A percentile compares a stretch with the other conserved stretches of the same genome.
Conservation (phyloP, 1,139 yeast species). For the Blastobotrys apis region DNA sequence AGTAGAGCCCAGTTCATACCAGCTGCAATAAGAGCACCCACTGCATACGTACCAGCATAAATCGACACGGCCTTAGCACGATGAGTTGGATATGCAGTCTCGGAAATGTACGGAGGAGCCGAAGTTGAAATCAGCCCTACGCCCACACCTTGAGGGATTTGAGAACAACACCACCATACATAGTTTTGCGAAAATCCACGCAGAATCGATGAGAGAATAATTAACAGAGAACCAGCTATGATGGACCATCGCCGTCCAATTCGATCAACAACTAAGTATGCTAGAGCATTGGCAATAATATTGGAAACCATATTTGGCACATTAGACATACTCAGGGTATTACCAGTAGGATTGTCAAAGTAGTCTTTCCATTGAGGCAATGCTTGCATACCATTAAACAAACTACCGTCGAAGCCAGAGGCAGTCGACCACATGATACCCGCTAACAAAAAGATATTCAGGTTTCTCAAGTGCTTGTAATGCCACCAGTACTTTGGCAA, state of each 20-base stretch:
- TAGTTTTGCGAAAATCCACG: conserved; percentile 15
- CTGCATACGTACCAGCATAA: conserved; percentile 44
- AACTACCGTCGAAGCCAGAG: conserved; percentile 50
- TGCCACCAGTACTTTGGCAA: conserved; percentile 35
- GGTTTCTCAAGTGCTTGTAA: conserved; percentile 37
- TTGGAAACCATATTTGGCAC: conserved; percentile 38
- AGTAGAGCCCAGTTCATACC: conserved; percentile 50
- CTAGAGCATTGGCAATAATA: conserved; percentile 10
- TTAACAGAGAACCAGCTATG: conserved; percentile 36
- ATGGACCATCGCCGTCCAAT: conserved; percentile 45
- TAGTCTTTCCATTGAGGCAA: conserved; percentile 37
- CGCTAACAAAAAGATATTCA: conserved; percentile 37
- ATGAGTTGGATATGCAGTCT: conserved; percentile 18
- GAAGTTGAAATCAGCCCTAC: conserved; percentile 4
- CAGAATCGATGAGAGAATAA: conserved; percentile 15
- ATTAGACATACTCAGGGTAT: conserved; percentile 42
- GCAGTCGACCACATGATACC: conserved; percentile 26
- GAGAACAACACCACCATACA: conserved; percentile 10
- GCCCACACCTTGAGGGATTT: conserved; percentile 13
- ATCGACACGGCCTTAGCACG: conserved; percentile 18
- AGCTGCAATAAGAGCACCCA: conserved; percentile 54
- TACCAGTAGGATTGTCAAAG: conserved; percentile 43
- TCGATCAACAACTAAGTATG: conserved; percentile 8
- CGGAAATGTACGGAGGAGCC: conserved; percentile 16
- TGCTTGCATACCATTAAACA: conserved; percentile 50